phyloP scores from a whole-genome alignment of 2,329 filamentous ascomycete species.

The Didymella lethalis region DNA sequence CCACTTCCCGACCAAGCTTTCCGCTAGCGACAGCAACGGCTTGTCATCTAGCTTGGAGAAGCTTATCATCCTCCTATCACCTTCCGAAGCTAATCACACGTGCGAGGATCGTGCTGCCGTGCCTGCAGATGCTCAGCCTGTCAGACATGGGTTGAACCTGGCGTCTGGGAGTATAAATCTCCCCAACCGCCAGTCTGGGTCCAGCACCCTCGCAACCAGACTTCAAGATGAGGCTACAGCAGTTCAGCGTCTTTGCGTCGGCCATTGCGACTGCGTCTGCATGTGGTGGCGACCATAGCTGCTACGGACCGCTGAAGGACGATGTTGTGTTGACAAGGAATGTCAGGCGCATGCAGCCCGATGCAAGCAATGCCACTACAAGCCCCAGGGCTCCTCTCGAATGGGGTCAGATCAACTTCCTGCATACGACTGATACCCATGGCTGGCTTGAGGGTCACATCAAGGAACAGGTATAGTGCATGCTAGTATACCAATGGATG shows the following conservation, averaged over 20 bases:
- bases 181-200: neutral
- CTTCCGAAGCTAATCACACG: conserved; percentile 26
- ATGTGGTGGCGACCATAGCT: conserved; percentile 46
- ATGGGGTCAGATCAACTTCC: conserved; percentile 73
- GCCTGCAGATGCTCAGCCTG: neutral
- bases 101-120: conserved; percentile 19
- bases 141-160: conserved; percentile 3
- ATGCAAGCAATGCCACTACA: conserved; percentile 51
- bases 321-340: conserved; percentile 53
- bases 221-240: conserved; percentile 23
- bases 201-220: conserved; percentile 4
- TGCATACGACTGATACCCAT: conserved; percentile 70
- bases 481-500: neutral
- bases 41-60: conserved; percentile 28
- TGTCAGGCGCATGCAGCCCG: conserved; percentile 56
- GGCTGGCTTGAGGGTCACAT: conserved; percentile 68
- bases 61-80: conserved; percentile 31
- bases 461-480: conserved; percentile 57
- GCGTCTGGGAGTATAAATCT: conserved; percentile 8
- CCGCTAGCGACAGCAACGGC: conserved; percentile 15
- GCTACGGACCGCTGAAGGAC: conserved; percentile 51
- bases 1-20: conserved; percentile 29
- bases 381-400: conserved; percentile 56
- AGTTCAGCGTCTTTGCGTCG: conserved; percentile 19
- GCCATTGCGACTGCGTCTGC: conserved; percentile 24